Percentiles rank a stretch among this genome's conserved stretches.
phyloP scores from a whole-genome alignment of 495 filamentous ascomycete species.

The Friedmanniomyces endolithicus region DNA sequence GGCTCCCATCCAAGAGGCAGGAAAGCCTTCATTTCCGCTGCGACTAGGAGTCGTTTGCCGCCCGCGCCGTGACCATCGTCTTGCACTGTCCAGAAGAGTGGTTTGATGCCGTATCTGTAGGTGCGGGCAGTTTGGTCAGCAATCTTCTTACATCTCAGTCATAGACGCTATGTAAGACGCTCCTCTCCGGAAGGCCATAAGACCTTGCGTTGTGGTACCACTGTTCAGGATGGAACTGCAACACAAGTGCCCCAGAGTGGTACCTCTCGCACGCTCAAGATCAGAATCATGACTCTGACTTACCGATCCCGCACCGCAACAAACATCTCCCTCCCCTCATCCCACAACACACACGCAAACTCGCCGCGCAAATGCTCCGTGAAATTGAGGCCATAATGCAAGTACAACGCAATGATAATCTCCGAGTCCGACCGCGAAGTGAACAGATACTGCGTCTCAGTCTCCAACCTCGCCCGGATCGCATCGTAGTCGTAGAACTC shows the following conservation, averaged over 20 bases:
- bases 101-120: slow-evolving; percentile 38
- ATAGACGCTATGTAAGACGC: too few relatives aligned
- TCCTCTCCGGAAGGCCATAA: too few relatives aligned
- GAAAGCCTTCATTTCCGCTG: slow-evolving; percentile 19
- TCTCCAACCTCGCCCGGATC: slow-evolving; percentile 28
- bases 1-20: slow-evolving; percentile 12
- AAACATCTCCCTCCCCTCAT: slow-evolving; percentile 29
- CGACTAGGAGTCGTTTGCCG: slow-evolving; percentile 17
- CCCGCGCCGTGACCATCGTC: slow-evolving; percentile 10
- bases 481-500: slow-evolving; percentile 42
- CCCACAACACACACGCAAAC: slow-evolving; percentile 40
- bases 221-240: too few relatives aligned
- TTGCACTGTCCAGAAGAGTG: slow-evolving; percentile 36
- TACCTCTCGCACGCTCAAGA: too few relatives aligned
- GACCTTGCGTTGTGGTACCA: too few relatives aligned
- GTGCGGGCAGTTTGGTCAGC: too few relatives aligned
- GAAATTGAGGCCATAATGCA: slow-evolving; percentile 35
- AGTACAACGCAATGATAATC: slow-evolving; percentile 40
- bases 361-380: slow-evolving; percentile 38
- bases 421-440: slow-evolving; percentile 36
- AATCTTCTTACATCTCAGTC: too few relatives aligned
- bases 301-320: slow-evolving; percentile 37
- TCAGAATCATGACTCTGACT: too few relatives aligned
- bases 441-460: slow-evolving; percentile 30
- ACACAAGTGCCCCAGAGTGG: too few relatives aligned